Evolutionary conservation across 2,329 filamentous ascomycete species (phyloP), one percentile per base, ranked within the genome.

Genomic region (Fusarium brachygibbosum): DNA sequence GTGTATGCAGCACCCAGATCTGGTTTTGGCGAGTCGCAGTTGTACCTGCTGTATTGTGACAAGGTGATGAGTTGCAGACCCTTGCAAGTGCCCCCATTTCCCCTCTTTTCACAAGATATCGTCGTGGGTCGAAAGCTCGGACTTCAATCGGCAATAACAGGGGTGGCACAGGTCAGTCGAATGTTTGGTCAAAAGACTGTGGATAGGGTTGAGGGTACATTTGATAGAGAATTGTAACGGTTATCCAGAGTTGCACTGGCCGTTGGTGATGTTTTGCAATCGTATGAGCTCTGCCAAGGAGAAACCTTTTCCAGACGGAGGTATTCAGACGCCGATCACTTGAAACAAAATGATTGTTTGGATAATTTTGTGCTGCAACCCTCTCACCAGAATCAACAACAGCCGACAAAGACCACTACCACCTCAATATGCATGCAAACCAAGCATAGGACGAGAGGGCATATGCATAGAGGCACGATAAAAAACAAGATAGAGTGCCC

Each of bases 111-210:
- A 50, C 29, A 58, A 56, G 53, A 68, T 68, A 68, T 70, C 58
- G 50, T n/a, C 66, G 37, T 50, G 67, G 67, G 53, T 68, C 58
- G 31, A 49, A 57, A 68, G 66, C 67, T 70, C 58, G 53, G 66
- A 63, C 66, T 63, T 53, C 37, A 57, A 70, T 68, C 66, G 62
- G 57, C 44, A 69, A 66, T 45, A 58, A 55, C 66, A 69, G 56
- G 66, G 66, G 32, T 69, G 53, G 52, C 66, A 68, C 49, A 40
- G 62, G 42, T 41, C 57, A 58, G 34, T 52, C 16, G 34, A 58
- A 40, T 58, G 42, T 44, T 37, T 41, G 49, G 37, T 54, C 62
- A 68, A 44, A 44, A 57, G n/a, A 32, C 23, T 35, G 42, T 44
- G 9, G 38, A 44, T 56, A 62, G 46, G 66, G 62, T 50, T 50